Evolutionary conservation across 2,329 filamentous ascomycete genomes (phyloP).

Genomic region (Colletotrichum sp.): DNA sequence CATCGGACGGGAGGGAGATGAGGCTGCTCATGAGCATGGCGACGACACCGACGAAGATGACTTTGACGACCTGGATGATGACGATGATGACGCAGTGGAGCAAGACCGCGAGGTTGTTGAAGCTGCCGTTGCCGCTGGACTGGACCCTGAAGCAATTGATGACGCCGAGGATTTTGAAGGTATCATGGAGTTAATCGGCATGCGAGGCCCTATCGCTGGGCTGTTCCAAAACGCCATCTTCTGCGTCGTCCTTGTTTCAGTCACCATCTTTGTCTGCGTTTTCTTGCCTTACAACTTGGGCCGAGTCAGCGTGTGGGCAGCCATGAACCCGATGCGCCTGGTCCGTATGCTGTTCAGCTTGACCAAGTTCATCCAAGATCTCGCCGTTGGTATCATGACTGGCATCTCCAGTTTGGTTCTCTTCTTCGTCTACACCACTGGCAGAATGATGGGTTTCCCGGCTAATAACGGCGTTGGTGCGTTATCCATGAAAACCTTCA

Average conservation of each 20-base stretch:
- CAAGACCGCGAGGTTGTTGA: constrained; percentile 65
- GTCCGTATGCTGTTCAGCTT: constrained; percentile 73
- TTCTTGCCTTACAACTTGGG: constrained; percentile 94
- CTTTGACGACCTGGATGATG: constrained; percentile 34
- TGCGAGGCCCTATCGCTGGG: constrained; percentile 90
- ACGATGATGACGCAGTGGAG: constrained; percentile 37
- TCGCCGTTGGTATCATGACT: constrained; percentile 66
- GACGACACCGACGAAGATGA: constrained; percentile 43
- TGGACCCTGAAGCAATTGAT: constrained; percentile 79
- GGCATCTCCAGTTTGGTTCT: constrained; percentile 8
- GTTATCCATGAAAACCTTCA: constrained; percentile 38
- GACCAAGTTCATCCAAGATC: constrained; percentile 82
- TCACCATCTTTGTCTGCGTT: constrained; percentile 84
- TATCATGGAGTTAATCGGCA: constrained; percentile 92
- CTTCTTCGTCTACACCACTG: constrained; percentile 10
- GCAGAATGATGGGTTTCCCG: constrained; percentile 21
- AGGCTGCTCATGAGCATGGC: constrained; percentile 58
- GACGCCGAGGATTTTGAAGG: constrained; percentile 96
- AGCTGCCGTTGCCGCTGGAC: constrained; percentile 68
- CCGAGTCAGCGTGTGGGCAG: constrained; percentile 78
- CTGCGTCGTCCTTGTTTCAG: constrained; percentile 85
- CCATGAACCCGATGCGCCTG: constrained; percentile 81
- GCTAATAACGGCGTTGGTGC: constrained; percentile 5
- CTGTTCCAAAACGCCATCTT: constrained; percentile 96
- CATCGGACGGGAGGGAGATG: constrained; percentile 30